Conservation (phyloP, 1,139 yeast species). For the Pichia sp. region DNA sequence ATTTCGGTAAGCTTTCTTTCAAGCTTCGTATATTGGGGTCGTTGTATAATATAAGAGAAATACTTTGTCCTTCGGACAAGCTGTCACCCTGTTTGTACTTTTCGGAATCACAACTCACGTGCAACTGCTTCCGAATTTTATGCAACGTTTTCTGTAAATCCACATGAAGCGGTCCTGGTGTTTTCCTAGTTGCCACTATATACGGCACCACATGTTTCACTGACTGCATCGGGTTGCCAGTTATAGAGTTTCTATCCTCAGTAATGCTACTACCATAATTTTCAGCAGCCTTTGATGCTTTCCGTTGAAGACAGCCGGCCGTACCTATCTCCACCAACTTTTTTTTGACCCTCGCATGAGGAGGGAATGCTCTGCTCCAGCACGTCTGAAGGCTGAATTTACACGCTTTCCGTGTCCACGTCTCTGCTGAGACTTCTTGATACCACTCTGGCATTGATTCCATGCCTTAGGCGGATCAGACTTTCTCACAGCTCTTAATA, state of each 20-base stretch:
- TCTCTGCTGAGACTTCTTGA: neutral
- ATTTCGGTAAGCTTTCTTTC: neutral
- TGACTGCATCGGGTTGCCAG: neutral
- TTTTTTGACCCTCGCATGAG: neutral
- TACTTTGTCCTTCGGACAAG: neutral
- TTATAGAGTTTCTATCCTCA: neutral
- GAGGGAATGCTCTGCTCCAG: neutral
- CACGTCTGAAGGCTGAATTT: neutral
- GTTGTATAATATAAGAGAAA: neutral
- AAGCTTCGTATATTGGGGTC: neutral
- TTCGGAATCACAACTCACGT: neutral
- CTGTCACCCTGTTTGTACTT: neutral
- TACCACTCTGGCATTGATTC: neutral
- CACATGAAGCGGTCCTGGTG: neutral
- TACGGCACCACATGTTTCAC: conserved; percentile 2
- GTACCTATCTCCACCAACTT: neutral
- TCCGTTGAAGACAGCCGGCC: too few relatives aligned
- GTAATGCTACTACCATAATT: too few relatives aligned
- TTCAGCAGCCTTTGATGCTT: too few relatives aligned
- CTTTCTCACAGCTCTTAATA: neutral
- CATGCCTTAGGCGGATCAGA: neutral
- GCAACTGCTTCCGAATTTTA: neutral
- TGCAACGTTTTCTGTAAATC: neutral
- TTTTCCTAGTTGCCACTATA: neutral
- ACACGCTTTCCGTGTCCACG: neutral